Base-by-base conservation (phyloP, 2,329 filamentous ascomycete species). In the Scorias spongiosa region DNA sequence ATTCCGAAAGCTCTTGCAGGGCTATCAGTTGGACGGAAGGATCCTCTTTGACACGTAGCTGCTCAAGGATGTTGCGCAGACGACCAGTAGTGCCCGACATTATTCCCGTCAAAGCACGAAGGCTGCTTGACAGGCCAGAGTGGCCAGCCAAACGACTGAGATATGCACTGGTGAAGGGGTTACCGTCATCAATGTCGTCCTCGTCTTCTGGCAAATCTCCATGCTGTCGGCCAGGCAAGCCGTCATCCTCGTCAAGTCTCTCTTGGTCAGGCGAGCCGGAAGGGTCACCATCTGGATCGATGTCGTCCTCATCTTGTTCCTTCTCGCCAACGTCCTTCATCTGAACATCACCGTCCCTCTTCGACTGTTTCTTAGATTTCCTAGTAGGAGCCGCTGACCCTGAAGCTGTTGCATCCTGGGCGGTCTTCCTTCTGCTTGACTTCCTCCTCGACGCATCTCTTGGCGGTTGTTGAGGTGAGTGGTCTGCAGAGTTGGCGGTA, bases 1-100 rank as follows among this genome's bases (percentile, higher is more conserved):
- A 80, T 63, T 98, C 88, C 0, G 89, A 94, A 6, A 98, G 71
- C 54, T 96, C 89, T 62, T 93, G 85, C 28, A 98, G 68, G 26
- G 89, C 91, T 56, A 95, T 87, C 52, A 94, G 71, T 66, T 98
- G 93, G 34, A 91, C 67, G 0, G 87, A 88, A 5, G 81, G 76
- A 50, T 95, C 86, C 40, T 89, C 84, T 58, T 88, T 89, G 54
- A 84, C 79, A 51, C 81, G 80, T 46, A 98, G 68, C 48, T 69
- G 66, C 43, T 71, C 68, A 40, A 71, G 57, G 29, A 70, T 66
- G 44, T 57, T 84, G 44, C 89, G 77, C 41, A 98, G 70, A 50
- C 87, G 79, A 34, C 78, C 74, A 17, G 84, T 81, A 46, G 89
- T 79, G 34, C 88, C 84, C 2, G 84, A 83, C 75, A 95, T 89